Base-by-base conservation (phyloP, 371 early-diverging fungal species). In the Rhizopus delemar region DNA sequence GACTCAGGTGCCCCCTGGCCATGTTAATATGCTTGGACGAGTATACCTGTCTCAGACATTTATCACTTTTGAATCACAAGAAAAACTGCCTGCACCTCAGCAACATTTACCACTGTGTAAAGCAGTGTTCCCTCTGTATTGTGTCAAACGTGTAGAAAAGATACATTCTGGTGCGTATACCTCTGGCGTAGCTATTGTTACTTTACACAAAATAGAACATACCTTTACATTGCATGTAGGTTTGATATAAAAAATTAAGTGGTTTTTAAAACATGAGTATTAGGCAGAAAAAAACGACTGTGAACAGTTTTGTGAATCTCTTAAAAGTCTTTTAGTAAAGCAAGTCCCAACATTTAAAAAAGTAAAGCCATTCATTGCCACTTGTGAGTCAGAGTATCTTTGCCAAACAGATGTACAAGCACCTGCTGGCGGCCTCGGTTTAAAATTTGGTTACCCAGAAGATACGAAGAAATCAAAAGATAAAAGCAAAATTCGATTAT, bases 141-240 rank as follows among this genome's bases (percentile, higher is more conserved):
- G 92, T 7, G 84, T 98, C 49, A 91, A 93, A 46, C 83, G 93
- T 9, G 95, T 98, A 3, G 97, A 97, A 68, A 81, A 91, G n/a
- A 74, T 92, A 53, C 86, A 68, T 36, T 48, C 64, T 5, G 75
- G 76, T 0, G 66, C 73, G 1, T 75, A 75, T 53, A 68, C 65
- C 2, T 67, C 76, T 1, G 63, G 76, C 3, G 59, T 81, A 29
- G 59, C 78, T 4, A 65, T 87, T 12, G 71, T 77, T 31, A 84
- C 84, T 3, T 86, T 84, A 78, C 88, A 89, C 51, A 79, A 81
- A 56, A 86, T 85, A 81, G 74, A 78, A 34, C 73, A 84, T 34
- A 67, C 80, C 12, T 82, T 86, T 38, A 76, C 76, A 28, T 62
- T 86, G 9, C 74, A 84, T 48, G 78, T 71, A 69, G 22, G 22